Percentiles rank a stretch among this genome's conserved stretches.
phyloP scores from a whole-genome alignment of 345 rosid genomes.

The Hibiscus trionum region DNA sequence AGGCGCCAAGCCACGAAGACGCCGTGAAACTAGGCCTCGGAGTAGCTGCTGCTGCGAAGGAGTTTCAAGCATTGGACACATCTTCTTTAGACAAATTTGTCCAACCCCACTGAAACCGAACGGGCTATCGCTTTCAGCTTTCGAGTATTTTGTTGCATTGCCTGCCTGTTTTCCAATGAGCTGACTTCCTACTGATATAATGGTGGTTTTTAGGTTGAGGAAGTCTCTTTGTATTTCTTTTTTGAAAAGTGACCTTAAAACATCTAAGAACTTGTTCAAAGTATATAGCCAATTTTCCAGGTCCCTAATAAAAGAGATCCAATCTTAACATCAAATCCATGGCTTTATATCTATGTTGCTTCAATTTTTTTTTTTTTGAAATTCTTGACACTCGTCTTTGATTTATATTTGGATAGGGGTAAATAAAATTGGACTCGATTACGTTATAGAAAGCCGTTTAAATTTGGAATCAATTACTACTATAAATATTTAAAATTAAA shows the following conservation, averaged over 20 bases:
- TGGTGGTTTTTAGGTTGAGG: neutral
- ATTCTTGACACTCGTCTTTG: neutral
- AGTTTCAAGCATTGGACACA: constrained; percentile 73
- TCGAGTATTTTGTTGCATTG: neutral
- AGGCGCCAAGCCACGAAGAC: constrained; percentile 75
- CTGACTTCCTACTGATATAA: neutral
- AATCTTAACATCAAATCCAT: too few relatives aligned
- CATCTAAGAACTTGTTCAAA: neutral
- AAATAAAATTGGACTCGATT: too few relatives aligned
- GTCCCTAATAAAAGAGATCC: neutral
- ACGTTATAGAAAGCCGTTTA: too few relatives aligned
- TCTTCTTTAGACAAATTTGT: constrained; percentile 63
- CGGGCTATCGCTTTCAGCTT: neutral
- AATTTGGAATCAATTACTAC: too few relatives aligned
- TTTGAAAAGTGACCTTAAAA: neutral
- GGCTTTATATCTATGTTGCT: neutral
- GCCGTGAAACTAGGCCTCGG: constrained; percentile 69
- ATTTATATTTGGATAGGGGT: too few relatives aligned
- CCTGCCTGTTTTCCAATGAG: neutral
- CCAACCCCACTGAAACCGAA: constrained; percentile 19
- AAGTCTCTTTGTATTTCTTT: neutral
- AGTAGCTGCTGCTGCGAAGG: constrained; percentile 57
- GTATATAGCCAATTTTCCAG: neutral
- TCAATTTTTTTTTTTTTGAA: neutral
- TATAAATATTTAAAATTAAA: too few relatives aligned